phyloP scores from a whole-genome alignment of 495 filamentous ascomycete species.

The Bacidia gigantensis region DNA sequence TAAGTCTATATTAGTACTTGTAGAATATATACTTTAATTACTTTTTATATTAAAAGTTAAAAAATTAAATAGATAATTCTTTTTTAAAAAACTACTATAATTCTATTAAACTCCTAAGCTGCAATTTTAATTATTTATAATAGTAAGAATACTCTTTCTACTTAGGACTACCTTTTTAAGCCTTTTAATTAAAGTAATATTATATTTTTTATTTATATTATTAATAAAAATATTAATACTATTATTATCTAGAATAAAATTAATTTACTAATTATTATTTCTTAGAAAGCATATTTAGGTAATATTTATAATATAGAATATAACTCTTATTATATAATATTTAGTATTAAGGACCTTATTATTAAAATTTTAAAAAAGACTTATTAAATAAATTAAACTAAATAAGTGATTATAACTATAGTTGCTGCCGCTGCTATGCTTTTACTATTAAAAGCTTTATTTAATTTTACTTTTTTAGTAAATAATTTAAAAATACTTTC shows the following conservation, averaged over 20 bases:
- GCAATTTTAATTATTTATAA: too few relatives aligned
- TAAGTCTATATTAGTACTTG: too few relatives aligned
- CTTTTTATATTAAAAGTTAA: too few relatives aligned
- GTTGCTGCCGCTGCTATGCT: too few relatives aligned
- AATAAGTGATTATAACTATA: too few relatives aligned
- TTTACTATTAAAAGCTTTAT: not conserved
- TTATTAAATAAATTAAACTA: too few relatives aligned
- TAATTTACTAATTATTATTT: not conserved
- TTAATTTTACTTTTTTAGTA: not conserved
- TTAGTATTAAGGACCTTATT: not conserved
- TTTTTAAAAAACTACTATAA: too few relatives aligned
- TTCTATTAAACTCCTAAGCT: not conserved
- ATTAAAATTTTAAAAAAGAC: too few relatives aligned
- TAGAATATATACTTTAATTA: too few relatives aligned
- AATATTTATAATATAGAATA: not conserved
- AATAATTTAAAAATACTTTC: too few relatives aligned
- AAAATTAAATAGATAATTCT: too few relatives aligned
- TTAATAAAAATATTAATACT: constrained; percentile 1
- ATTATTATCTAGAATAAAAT: not conserved
- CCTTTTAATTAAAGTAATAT: not conserved
- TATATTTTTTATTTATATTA: not conserved
- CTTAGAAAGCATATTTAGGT: not conserved
- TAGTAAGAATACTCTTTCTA: not conserved
- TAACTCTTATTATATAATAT: not conserved
- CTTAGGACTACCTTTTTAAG: too few relatives aligned